Base-by-base conservation (phyloP, 345 rosid genomes). In the Anacardium occidentale region DNA sequence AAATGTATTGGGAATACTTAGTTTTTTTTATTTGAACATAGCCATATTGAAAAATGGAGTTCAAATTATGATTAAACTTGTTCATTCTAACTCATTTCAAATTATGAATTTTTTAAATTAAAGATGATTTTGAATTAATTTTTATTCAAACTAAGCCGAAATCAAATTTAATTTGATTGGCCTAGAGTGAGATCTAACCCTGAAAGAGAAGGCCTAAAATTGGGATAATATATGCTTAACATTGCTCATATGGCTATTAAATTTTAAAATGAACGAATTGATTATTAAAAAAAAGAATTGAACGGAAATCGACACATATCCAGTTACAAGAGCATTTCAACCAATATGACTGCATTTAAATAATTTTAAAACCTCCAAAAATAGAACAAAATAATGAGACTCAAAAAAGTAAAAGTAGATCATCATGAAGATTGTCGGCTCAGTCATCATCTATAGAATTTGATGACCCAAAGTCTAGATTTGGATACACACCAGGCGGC, bases 401-500 rank as follows among this genome's bases (percentile, higher is more conserved):
- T 14, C n/a, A n/a, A 12, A n/a, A 67, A 64, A 67, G 47, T 52
- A 11, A 4, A 54, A 47, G 32, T 56, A 65, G 61, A 58, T 77
- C 72, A 75, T 60, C 45, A 44, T 34, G 74, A 42, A 44, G 79
- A 24, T 7, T 75, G 44, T 70, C 76, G 44, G 78, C 76, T 18
- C 75, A 75, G 44, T 87, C 87, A 52, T 85, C 89, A 5, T 69
- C 73, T 66, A 81, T 86, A 74, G 85, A 81, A 56, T 88, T 80
- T 5, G 86, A 77, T 37, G 92, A 82, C n/a, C 89, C 90, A 61
- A 88, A 92, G 65, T 92, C 91, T 26, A 92, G 81, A 76, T 80
- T 78, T 21, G 96, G 98, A 76, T 72, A 92, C 61, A 90, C 87
- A 59, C 99, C 97, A 0, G 99, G 99, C 1, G 99, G 98, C 72